Conservation (phyloP, 139 green algal genomes). For the Chlorella sp. region DNA sequence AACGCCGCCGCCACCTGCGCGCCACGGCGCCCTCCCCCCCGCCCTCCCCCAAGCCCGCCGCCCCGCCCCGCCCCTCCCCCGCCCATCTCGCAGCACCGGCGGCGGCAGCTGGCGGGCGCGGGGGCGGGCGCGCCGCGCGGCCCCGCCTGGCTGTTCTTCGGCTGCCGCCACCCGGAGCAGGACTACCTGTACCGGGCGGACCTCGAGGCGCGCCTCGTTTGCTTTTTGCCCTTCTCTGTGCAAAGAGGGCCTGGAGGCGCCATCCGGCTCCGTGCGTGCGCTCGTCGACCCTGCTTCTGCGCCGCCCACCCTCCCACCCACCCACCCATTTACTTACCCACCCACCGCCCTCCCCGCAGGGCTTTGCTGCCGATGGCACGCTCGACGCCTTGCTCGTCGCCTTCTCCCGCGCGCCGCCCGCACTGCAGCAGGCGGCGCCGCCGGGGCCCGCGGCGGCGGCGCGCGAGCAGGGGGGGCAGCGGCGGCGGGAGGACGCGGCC, state of each 20-base stretch:
- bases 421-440: constrained; percentile 43
- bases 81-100: no score
- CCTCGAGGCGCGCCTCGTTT: no score
- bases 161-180: constrained; percentile 65
- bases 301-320: neutral
- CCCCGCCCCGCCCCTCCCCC: no score
- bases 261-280: no score
- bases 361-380: constrained; percentile 64
- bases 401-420: constrained; percentile 78
- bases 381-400: constrained; percentile 77
- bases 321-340: neutral
- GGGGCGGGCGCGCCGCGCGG: constrained; percentile 21
- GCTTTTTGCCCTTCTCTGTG: no score
- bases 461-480: no score
- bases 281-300: no score
- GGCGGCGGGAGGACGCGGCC: no score
- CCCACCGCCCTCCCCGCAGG: constrained; percentile 19
- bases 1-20: constrained; percentile 4
- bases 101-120: neutral
- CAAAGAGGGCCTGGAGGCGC: no score
- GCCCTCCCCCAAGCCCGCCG: no score
- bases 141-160: constrained; percentile 79
- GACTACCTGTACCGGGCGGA: constrained; percentile 89
- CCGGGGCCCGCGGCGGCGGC: no score
- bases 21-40: no score